Evolutionary conservation across 164 flowering plant species (phyloP), one percentile per base, ranked within the genome.

Genomic region (Warburgia ugandensis): DNA sequence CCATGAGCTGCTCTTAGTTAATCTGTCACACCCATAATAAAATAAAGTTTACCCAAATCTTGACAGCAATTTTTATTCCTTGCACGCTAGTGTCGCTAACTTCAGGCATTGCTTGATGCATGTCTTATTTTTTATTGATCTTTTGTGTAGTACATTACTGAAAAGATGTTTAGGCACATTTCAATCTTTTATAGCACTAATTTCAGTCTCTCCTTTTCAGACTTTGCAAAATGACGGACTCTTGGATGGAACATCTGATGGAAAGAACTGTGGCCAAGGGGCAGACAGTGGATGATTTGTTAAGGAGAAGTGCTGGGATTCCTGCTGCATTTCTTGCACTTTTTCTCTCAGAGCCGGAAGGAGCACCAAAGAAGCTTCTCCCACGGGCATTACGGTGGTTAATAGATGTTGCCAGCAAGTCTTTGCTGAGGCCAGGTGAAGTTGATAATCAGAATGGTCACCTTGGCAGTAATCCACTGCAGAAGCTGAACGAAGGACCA

Each of bases 201-300:
- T 8, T 27, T 32, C 43, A 6, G 6, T 26, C 22, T 50, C 9
- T 32, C 32, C 12, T 69, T 56, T 54, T 37, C 69, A 94, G 99
- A 59, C 96, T 89, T 56, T 84, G 89, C 63, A 72, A 66, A 69
- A 70, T 94, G 78, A 79, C 95, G n/a, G 94, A 89, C 60, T 77
- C 76, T 29, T 94, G 99, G 97, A 89, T 94, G 96, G 90, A 86
- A 50, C 85, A 78, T 61, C 83, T 94, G 26, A 94, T 94, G 99
- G 84, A 81, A 58, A 76, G 90, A 77, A 86, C 89, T 29, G 68
- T 74, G 31, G 78, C 94, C 63, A 81, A 77, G 61, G 92, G 82
- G 43, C 99, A 94, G 63, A 70, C 77, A 21, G 99, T 94, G 57
- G 95, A 94, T 73, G 94, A 94, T 71, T 67, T 94, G 48, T 69